These are phyloP conservation scores for Quercus tomentella DNA, from an alignment of 331 rosid genomes.

Conservation along the genomic window DNA sequence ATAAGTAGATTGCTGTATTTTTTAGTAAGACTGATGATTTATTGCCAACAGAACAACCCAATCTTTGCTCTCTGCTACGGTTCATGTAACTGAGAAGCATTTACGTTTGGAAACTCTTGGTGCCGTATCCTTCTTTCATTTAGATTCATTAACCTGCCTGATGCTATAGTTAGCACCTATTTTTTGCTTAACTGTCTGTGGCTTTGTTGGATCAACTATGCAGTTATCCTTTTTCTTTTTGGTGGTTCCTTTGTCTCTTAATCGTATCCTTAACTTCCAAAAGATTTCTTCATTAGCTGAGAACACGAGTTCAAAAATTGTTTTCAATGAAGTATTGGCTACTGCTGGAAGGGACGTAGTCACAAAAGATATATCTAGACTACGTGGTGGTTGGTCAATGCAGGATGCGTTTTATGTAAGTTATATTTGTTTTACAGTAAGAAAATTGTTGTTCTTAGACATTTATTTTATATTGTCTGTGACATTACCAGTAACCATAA, in stretches of 20 bases:
- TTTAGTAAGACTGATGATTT: slow-evolving; percentile 22
- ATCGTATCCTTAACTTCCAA: slow-evolving; percentile 47
- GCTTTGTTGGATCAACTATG: background rate
- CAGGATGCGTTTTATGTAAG: slow-evolving; percentile 96
- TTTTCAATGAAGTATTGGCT: slow-evolving; percentile 85
- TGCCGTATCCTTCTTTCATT: slow-evolving; percentile 76
- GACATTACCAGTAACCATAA: background rate
- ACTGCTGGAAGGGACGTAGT: slow-evolving; percentile 86
- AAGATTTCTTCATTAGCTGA: slow-evolving; percentile 94
- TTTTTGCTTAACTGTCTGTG: background rate
- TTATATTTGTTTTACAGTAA: slow-evolving; percentile 12
- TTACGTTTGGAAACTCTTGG: slow-evolving; percentile 87
- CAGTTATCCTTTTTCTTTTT: background rate
- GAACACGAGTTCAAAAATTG: slow-evolving; percentile 74
- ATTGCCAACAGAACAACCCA: slow-evolving; percentile 74
- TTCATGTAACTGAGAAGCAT: slow-evolving; percentile 79
- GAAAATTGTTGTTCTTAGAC: background rate
- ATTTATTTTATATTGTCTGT: background rate
- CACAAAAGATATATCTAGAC: slow-evolving; percentile 87
- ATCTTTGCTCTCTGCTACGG: slow-evolving; percentile 75
- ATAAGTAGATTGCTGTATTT: slow-evolving; percentile 4
- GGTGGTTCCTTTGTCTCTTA: background rate
- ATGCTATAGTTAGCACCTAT: slow-evolving; percentile 2
- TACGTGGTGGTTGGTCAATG: slow-evolving; percentile 99
- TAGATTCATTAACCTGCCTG: background rate